These are phyloP conservation scores for Lathyrus sativus DNA, from an alignment of 306 rosid genomes.

Conservation along the genomic window DNA sequence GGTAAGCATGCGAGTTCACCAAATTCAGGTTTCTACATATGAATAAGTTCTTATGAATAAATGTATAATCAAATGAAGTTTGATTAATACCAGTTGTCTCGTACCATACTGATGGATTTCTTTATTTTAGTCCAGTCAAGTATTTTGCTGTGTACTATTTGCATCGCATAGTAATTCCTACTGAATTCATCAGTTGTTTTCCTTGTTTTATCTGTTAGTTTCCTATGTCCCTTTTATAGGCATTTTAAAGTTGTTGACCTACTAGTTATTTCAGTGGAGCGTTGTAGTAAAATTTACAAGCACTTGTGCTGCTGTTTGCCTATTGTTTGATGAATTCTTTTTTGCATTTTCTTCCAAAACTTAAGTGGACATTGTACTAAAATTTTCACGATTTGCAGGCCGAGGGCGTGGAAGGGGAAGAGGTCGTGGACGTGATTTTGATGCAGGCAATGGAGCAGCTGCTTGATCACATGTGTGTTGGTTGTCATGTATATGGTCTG, in stretches of 20 bases:
- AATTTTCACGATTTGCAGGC: slow-evolving; percentile 48
- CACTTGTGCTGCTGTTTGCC: neutral
- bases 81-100: neutral
- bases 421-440: slow-evolving; percentile 65
- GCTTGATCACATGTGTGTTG: slow-evolving; percentile 51
- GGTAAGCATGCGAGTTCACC: slow-evolving; percentile 51
- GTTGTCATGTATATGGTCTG: slow-evolving; percentile 41
- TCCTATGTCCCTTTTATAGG: no score
- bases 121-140: neutral
- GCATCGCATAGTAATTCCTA: no score
- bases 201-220: no score
- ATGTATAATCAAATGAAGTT: slow-evolving; percentile 10
- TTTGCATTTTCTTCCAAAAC: neutral
- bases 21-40: slow-evolving; percentile 8
- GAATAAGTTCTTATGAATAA: slow-evolving; percentile 11
- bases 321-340: neutral
- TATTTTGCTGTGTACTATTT: no score
- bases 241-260: no score
- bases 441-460: slow-evolving; percentile 55
- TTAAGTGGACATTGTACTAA: neutral
- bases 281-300: no score
- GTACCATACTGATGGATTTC: neutral
- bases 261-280: no score
- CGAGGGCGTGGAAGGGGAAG: slow-evolving; percentile 83
- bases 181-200: no score